phyloP scores from a whole-genome alignment of 2,329 filamentous ascomycete genomes.

The Periconia sp. region DNA sequence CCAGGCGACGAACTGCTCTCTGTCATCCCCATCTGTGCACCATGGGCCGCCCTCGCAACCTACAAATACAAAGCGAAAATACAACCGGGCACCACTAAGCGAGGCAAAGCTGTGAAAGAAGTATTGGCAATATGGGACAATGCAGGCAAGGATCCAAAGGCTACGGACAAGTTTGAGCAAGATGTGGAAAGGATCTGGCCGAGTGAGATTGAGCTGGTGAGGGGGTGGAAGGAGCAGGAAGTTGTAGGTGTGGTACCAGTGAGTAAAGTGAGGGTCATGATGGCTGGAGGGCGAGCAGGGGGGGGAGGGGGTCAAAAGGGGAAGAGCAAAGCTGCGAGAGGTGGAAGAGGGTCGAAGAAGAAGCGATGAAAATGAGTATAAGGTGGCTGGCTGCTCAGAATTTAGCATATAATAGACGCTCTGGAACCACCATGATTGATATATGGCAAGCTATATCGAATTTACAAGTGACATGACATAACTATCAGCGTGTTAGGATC shows the following conservation, averaged over 20 bases:
- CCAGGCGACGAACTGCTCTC: slow-evolving; percentile 81
- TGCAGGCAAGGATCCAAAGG: slow-evolving; percentile 61
- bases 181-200: slow-evolving; percentile 80
- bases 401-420: too few relatives aligned
- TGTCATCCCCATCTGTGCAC: slow-evolving; percentile 67
- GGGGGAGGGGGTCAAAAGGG: slow-evolving; percentile 35
- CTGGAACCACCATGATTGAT: too few relatives aligned
- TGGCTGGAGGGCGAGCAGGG: slow-evolving; percentile 52
- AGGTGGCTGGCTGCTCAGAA: too few relatives aligned
- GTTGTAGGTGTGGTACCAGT: slow-evolving; percentile 82
- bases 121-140: slow-evolving; percentile 81
- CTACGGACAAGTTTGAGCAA: slow-evolving; percentile 53
- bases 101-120: slow-evolving; percentile 92
- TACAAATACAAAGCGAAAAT: slow-evolving; percentile 96
- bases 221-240: slow-evolving; percentile 80
- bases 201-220: slow-evolving; percentile 82
- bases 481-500: too few relatives aligned
- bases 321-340: slow-evolving; percentile 32
- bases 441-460: too few relatives aligned
- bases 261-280: slow-evolving; percentile 79
- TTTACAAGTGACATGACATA: too few relatives aligned
- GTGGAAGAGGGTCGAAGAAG: slow-evolving; percentile 41
- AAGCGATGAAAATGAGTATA: slow-evolving; percentile 10
- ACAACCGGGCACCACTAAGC: slow-evolving; percentile 88
- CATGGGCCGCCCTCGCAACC: slow-evolving; percentile 67